Evolutionary conservation across 1,284 basidiomycete species (phyloP).

Genomic region (Pascua guehoae): DNA sequence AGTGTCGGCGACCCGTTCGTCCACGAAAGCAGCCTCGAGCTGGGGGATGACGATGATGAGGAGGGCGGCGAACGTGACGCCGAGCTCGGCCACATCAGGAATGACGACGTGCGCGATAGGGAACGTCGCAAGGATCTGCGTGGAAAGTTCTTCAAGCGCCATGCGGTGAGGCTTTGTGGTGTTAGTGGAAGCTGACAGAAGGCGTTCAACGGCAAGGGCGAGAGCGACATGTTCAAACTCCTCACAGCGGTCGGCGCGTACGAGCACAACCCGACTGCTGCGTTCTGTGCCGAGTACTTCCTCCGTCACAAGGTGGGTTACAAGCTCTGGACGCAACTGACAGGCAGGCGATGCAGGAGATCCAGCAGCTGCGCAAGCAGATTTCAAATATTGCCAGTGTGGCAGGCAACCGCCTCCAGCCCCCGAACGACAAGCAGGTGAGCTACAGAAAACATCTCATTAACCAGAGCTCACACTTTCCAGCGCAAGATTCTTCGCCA

Average conservation of each 20-base stretch:
- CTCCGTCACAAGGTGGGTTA: slow-evolving; percentile 75
- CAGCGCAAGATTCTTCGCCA: slow-evolving; percentile 89
- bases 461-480: too few relatives aligned
- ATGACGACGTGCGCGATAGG: slow-evolving; percentile 61
- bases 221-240: slow-evolving; percentile 83
- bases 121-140: slow-evolving; percentile 64
- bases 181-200: slow-evolving; percentile 3
- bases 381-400: slow-evolving; percentile 73
- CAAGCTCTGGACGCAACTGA: slow-evolving; percentile 2
- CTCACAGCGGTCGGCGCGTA: slow-evolving; percentile 94
- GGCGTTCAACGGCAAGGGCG: slow-evolving; percentile 59
- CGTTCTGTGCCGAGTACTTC: slow-evolving; percentile 86
- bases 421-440: slow-evolving; percentile 51
- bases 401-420: slow-evolving; percentile 58
- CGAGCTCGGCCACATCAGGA: slow-evolving; percentile 58
- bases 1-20: slow-evolving; percentile 96
- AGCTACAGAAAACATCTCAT: slow-evolving; percentile 8
- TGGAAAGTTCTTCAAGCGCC: slow-evolving; percentile 73
- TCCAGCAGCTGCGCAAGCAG: slow-evolving; percentile 91
- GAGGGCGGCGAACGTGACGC: slow-evolving; percentile 49
- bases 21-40: slow-evolving; percentile 65
- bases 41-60: slow-evolving; percentile 53
- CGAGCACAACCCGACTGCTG: slow-evolving; percentile 75
- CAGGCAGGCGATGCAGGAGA: slow-evolving; percentile 92
- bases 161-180: slow-evolving; percentile 57